Evolutionary conservation across 805 yeast species (phyloP).

Genomic region (Kregervanrija fluxuum): DNA sequence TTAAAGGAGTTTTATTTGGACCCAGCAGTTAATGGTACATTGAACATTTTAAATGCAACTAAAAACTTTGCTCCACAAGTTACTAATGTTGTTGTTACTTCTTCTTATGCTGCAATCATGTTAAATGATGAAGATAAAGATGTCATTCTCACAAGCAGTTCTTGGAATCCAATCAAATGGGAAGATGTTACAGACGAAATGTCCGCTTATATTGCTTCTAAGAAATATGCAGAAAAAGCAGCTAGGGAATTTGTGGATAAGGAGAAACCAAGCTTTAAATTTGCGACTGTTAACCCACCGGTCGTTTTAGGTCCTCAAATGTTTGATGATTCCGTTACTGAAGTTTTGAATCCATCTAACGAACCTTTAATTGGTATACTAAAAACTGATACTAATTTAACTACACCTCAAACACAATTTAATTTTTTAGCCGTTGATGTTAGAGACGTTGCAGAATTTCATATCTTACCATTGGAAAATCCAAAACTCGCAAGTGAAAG

Average conservation of each 20-base stretch:
- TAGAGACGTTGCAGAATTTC: slow-evolving; percentile 57
- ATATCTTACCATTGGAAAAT: slow-evolving; percentile 41
- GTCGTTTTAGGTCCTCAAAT: slow-evolving; percentile 41
- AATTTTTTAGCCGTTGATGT: slow-evolving; percentile 38
- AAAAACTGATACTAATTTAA: slow-evolving; percentile 14
- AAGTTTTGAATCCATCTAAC: slow-evolving; percentile 23
- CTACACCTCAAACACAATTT: slow-evolving; percentile 25
- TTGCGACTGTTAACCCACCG: slow-evolving; percentile 29
- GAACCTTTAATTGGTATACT: slow-evolving; percentile 24
- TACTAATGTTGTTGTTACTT: slow-evolving; percentile 36
- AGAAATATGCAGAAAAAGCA: slow-evolving; percentile 38
- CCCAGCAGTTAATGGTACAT: slow-evolving; percentile 45
- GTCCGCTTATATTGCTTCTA: slow-evolving; percentile 33
- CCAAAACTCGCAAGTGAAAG: slow-evolving; percentile 29
- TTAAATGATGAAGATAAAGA: no score
- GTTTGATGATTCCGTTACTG: slow-evolving; percentile 16
- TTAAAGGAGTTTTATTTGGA: slow-evolving; percentile 34
- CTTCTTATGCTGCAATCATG: slow-evolving; percentile 39
- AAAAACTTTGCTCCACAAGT: slow-evolving; percentile 33
- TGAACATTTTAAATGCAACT: slow-evolving; percentile 34
- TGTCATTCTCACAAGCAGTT: slow-evolving; percentile 18
- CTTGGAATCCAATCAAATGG: slow-evolving; percentile 28
- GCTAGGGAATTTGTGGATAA: slow-evolving; percentile 32
- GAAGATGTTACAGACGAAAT: slow-evolving; percentile 17
- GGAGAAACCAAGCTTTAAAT: slow-evolving; percentile 27